phyloP scores from a whole-genome alignment of 108 stramenopile species.

The Pseudonitzschia multiseries region DNA sequence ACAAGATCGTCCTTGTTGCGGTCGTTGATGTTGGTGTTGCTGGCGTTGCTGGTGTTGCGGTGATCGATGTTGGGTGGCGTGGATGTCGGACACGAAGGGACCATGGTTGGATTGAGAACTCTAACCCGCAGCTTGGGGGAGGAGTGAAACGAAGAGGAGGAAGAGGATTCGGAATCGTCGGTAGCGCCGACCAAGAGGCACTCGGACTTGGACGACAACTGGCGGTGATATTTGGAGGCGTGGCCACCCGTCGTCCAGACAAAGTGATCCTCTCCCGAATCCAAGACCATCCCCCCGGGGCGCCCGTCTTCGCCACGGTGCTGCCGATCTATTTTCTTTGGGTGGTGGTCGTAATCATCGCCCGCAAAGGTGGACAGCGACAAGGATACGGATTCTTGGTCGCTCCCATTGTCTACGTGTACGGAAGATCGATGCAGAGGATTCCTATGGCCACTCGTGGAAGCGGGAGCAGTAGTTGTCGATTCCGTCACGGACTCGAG shows the following conservation, averaged over 20 bases:
- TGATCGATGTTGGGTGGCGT: no score
- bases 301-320: not conserved
- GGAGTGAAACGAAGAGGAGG: not conserved
- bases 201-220: not conserved
- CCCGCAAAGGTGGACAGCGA: not conserved
- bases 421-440: not conserved
- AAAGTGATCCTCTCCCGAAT: not conserved
- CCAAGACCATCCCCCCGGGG: not conserved
- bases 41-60: not conserved
- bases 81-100: not conserved
- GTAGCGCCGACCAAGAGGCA: not conserved
- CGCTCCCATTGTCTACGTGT: conserved; percentile 5
- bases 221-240: not conserved
- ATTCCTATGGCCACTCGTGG: not conserved
- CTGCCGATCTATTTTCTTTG: not conserved
- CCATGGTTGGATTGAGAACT: not conserved
- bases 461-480: no score
- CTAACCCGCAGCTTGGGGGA: not conserved
- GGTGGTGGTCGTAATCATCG: not conserved
- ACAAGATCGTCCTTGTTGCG: not conserved
- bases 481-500: no score
- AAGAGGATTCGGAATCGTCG: not conserved
- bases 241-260: not conserved
- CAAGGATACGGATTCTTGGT: not conserved
- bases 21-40: not conserved